Evolutionary conservation across 176 grass and related monocot species (phyloP).

Genomic region (sorghum (Sorghum bicolor)): DNA sequence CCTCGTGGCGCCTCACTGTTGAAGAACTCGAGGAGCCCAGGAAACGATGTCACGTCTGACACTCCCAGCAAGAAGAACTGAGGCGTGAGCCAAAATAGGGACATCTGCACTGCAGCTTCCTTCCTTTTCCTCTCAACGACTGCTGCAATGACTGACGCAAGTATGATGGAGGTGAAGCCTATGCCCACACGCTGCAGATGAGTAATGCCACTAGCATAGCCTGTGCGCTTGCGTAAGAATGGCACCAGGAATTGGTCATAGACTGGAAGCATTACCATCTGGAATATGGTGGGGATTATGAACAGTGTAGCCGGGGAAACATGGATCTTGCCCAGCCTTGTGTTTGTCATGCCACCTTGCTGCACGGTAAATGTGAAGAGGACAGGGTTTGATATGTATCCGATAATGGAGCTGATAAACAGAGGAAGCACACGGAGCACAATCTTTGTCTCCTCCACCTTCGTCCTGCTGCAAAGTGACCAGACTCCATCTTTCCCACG

Average conservation of each 20-base stretch:
- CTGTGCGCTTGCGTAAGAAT: conserved; percentile 33
- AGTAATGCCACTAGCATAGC: conserved; percentile 38
- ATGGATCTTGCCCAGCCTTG: conserved; percentile 46
- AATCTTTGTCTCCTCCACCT: conserved; percentile 68
- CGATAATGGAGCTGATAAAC: conserved; percentile 44
- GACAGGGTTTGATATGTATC: conserved; percentile 33
- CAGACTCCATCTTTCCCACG: conserved; percentile 34
- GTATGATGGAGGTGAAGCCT: conserved; percentile 27
- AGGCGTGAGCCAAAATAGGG: conserved; percentile 47
- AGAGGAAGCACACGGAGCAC: conserved; percentile 48
- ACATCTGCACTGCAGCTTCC: conserved; percentile 38
- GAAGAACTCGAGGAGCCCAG: conserved; percentile 76
- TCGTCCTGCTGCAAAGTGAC: conserved; percentile 35
- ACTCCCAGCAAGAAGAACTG: conserved; percentile 59
- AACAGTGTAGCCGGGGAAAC: conserved; percentile 54
- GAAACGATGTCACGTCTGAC: conserved; percentile 57
- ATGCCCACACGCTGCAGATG: conserved; percentile 37
- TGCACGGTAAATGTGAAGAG: conserved; percentile 55
- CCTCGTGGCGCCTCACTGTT: conserved; percentile 39
- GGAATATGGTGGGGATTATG: conserved; percentile 45
- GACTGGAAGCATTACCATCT: conserved; percentile 48
- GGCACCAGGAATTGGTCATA: conserved; percentile 50
- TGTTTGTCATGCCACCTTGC: conserved; percentile 56
- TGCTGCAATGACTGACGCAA: conserved; percentile 25
- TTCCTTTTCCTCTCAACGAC: conserved; percentile 42